A percentile compares a stretch with the other conserved stretches of the same genome.
phyloP scores from a whole-genome alignment of 2,329 filamentous ascomycete species.

The Sporothrix sp. region DNA sequence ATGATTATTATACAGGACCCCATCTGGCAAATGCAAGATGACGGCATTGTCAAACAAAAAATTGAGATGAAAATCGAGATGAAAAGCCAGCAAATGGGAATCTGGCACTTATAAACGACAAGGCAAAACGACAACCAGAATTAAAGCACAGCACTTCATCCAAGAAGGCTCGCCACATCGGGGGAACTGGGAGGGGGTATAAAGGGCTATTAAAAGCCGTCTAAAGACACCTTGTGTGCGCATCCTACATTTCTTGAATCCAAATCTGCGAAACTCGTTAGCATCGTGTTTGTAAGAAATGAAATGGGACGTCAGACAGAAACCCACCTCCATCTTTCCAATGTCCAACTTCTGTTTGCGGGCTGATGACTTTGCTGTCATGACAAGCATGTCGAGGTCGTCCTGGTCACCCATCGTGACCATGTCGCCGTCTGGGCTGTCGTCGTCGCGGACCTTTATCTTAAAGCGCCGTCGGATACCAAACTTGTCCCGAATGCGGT shows the following conservation, averaged over 20 bases:
- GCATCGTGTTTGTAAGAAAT: neutral
- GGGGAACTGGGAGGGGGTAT: neutral
- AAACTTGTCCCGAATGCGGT: slow-evolving; percentile 80
- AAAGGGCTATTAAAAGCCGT: neutral
- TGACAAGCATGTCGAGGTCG: slow-evolving; percentile 81
- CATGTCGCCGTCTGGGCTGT: slow-evolving; percentile 66
- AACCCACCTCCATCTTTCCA: slow-evolving; percentile 88
- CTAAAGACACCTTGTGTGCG: neutral
- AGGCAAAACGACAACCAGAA: neutral
- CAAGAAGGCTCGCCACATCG: neutral
- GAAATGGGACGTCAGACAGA: too few species aligned
- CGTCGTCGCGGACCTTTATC: slow-evolving; percentile 81
- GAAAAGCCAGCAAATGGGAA: neutral
- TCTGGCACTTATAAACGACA: neutral
- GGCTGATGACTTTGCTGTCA: slow-evolving; percentile 56
- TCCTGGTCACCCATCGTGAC: slow-evolving; percentile 97
- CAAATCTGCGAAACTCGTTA: slow-evolving; percentile 24
- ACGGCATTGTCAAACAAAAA: too few species aligned
- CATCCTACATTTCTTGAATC: slow-evolving; percentile 25
- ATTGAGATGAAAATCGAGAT: neutral
- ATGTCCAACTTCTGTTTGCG: slow-evolving; percentile 68
- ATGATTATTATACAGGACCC: neutral
- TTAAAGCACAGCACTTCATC: neutral
- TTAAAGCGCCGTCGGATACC: slow-evolving; percentile 68
- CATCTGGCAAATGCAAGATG: too few species aligned